These are phyloP conservation scores for Colletotrichum ledebouriae DNA, from an alignment of 2,329 filamentous ascomycete genomes.

Conservation along the genomic window DNA sequence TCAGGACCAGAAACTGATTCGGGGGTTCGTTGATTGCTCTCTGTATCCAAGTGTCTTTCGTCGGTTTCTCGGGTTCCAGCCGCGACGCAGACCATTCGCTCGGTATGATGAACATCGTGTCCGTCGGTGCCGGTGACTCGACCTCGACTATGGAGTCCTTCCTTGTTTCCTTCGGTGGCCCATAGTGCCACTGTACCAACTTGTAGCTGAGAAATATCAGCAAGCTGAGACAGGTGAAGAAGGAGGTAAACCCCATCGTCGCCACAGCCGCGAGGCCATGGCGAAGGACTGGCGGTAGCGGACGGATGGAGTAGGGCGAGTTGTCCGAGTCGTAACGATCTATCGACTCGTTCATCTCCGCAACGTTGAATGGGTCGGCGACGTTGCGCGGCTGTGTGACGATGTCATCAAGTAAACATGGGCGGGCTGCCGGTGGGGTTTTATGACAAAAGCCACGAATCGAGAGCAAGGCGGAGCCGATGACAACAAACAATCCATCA, in stretches of 20 bases:
- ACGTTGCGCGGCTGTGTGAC: conserved; percentile 25
- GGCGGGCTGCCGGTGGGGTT: conserved; percentile 11
- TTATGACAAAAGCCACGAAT: conserved; percentile 22
- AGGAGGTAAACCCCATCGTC: conserved; percentile 54
- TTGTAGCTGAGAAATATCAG: conserved; percentile 54
- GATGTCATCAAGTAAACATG: conserved; percentile 2
- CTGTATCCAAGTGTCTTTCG: conserved; percentile 38
- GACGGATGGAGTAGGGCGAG: conserved; percentile 49
- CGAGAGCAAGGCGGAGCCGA: not conserved
- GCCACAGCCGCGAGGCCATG: conserved; percentile 55
- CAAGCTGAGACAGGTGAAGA: conserved; percentile 51
- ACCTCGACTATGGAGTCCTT: conserved; percentile 17
- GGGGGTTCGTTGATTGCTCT: conserved; percentile 54
- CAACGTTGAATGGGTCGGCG: conserved; percentile 29
- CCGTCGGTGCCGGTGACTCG: conserved; percentile 42
- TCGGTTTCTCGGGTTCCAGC: conserved; percentile 35
- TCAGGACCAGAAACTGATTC: conserved; percentile 78
- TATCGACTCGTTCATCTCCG: conserved; percentile 42
- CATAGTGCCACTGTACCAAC: conserved; percentile 52
- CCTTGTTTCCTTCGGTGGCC: conserved; percentile 38
- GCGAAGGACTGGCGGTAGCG: conserved; percentile 51
- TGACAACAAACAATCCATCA: conserved; percentile 4
- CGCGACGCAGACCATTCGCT: conserved; percentile 45
- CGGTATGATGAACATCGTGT: conserved; percentile 46
- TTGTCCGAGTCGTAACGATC: conserved; percentile 48